Evolutionary conservation across 2,329 filamentous ascomycete genomes (phyloP).

Genomic region (Aspergillus luchuensis): DNA sequence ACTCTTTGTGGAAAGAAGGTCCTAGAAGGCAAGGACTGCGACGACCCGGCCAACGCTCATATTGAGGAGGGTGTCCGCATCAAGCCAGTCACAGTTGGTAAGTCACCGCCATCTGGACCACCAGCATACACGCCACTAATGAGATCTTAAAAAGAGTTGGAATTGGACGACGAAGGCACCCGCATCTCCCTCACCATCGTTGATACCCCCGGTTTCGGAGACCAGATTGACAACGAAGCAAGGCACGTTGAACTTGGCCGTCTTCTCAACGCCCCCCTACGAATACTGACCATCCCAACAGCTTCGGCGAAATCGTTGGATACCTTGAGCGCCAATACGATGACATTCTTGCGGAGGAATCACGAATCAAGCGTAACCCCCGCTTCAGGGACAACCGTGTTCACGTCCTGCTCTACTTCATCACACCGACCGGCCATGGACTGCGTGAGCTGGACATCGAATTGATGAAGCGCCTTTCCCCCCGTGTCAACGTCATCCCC

Average conservation of each 20-base stretch:
- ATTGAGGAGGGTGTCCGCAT: conserved; percentile 97
- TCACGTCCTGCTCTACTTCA: conserved; percentile 98
- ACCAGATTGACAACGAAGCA: conserved; percentile 98
- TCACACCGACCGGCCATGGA: conserved; percentile 95
- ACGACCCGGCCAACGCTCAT: conserved; percentile 85
- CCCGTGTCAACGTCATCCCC: conserved; percentile 97
- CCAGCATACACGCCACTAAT: conserved; percentile 14
- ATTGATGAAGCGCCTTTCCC: conserved; percentile 98
- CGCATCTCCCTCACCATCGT: conserved; percentile 98
- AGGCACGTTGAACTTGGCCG: conserved; percentile 60
- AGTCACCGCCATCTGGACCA: conserved; percentile 38
- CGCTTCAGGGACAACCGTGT: conserved; percentile 99
- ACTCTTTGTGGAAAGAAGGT: conserved; percentile 96
- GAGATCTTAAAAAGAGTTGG: conserved; percentile 59
- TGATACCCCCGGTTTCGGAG: conserved; percentile 96
- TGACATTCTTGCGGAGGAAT: conserved; percentile 98
- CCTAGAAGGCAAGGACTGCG: conserved; percentile 85
- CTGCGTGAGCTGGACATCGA: conserved; percentile 99
- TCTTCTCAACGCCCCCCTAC: background rate
- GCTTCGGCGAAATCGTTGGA: conserved; percentile 96
- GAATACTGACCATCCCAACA: conserved; percentile 44
- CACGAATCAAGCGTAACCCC: conserved; percentile 99
- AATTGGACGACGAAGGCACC: conserved; percentile 97
- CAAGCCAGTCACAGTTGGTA: conserved; percentile 97
- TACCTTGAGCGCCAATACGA: conserved; percentile 99